Evolutionary conservation across 192 early-diverging fungal species (phyloP).

Genomic region (Helicostylum pulchrum): DNA sequence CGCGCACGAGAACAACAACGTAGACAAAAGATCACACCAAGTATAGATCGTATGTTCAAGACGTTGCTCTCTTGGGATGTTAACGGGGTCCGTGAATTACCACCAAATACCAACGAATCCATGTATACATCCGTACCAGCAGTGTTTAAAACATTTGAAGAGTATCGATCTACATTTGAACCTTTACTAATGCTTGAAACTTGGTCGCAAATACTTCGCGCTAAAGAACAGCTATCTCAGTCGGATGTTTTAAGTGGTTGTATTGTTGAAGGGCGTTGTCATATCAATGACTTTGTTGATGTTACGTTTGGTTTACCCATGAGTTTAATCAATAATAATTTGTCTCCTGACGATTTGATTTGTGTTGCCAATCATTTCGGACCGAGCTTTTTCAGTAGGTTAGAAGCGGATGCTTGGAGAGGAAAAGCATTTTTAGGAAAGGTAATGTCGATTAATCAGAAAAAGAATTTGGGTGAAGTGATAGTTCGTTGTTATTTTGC

Average conservation of each 20-base stretch:
- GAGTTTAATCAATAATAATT: slow-evolving; percentile 19
- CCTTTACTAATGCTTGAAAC: slow-evolving; percentile 81
- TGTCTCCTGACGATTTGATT: slow-evolving; percentile 62
- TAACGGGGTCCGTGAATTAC: slow-evolving; percentile 48
- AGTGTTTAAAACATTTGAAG: slow-evolving; percentile 49
- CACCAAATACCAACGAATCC: slow-evolving; percentile 38
- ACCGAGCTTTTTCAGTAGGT: slow-evolving; percentile 27
- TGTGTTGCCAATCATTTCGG: slow-evolving; percentile 50
- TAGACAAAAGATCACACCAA: slow-evolving; percentile 47
- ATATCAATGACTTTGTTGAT: slow-evolving; percentile 75
- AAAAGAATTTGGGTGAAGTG: slow-evolving; percentile 45
- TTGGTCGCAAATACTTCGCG: slow-evolving; percentile 77
- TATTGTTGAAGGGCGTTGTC: slow-evolving; percentile 49
- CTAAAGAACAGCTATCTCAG: slow-evolving; percentile 60
- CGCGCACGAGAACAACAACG: slow-evolving; percentile 33
- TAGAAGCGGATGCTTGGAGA: slow-evolving; percentile 24
- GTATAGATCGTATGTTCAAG: slow-evolving; percentile 54
- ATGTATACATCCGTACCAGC: slow-evolving; percentile 51
- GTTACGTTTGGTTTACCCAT: slow-evolving; percentile 47
- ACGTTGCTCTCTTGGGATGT: slow-evolving; percentile 62
- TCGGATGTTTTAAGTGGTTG: slow-evolving; percentile 44
- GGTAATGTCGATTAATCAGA: slow-evolving; percentile 42
- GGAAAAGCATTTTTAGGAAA: slow-evolving; percentile 53
- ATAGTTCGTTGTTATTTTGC: slow-evolving; percentile 45
- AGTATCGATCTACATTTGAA: slow-evolving; percentile 72